Evolutionary conservation across 257 asterid species (phyloP).

Genomic region (Gentiana dahurica): DNA sequence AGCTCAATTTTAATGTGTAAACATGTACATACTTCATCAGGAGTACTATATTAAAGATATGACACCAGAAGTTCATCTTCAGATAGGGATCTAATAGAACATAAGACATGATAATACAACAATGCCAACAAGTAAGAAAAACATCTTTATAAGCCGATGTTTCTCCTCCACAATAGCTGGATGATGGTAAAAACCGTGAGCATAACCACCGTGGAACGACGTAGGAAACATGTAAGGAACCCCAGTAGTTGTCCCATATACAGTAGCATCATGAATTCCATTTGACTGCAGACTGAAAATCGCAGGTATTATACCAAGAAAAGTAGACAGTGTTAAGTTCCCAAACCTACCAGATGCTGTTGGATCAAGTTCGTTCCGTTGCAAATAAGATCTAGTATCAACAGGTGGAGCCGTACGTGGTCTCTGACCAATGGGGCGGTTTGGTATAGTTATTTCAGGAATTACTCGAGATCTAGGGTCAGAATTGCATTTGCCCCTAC

Average conservation of each 20-base stretch:
- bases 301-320: conserved; percentile 50
- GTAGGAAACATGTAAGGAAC: conserved; percentile 54
- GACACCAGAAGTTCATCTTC: background rate
- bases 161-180: conserved; percentile 40
- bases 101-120: background rate
- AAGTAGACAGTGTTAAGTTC: conserved; percentile 43
- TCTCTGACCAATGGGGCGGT: conserved; percentile 64
- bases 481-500: conserved; percentile 60
- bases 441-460: conserved; percentile 43
- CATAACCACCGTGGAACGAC: conserved; percentile 62
- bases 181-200: conserved; percentile 53
- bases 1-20: too few species aligned
- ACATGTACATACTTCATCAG: too few species aligned
- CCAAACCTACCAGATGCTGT: conserved; percentile 54
- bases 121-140: conserved; percentile 27
- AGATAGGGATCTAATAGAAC: background rate
- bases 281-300: conserved; percentile 52
- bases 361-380: conserved; percentile 45
- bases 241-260: conserved; percentile 69
- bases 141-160: conserved; percentile 34
- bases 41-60: too few species aligned
- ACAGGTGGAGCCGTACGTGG: conserved; percentile 53
- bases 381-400: conserved; percentile 36
- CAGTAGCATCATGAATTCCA: conserved; percentile 70
- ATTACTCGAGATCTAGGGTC: conserved; percentile 39